Conservation (phyloP, 2,329 filamentous ascomycete genomes). For the Mollisia scopiformis region DNA sequence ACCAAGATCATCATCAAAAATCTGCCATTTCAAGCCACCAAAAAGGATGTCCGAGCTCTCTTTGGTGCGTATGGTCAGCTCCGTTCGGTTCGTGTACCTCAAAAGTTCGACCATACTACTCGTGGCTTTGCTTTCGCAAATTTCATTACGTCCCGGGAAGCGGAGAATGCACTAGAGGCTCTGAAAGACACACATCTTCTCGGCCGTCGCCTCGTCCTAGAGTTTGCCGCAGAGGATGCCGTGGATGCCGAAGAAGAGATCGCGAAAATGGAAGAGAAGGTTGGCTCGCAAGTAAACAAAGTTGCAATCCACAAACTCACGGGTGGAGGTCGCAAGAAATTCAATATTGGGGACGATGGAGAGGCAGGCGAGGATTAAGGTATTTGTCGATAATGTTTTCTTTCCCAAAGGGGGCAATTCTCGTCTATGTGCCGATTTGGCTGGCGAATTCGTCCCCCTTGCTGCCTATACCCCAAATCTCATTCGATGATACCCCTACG, state of each 20-base stretch:
- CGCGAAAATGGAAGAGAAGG: constrained; percentile 95
- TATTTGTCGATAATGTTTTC: constrained; percentile 28
- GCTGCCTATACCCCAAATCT: constrained; percentile 4
- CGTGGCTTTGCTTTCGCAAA: constrained; percentile 97
- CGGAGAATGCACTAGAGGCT: constrained; percentile 86
- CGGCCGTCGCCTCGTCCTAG: constrained; percentile 84
- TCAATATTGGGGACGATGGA: constrained; percentile 76
- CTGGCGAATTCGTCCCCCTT: constrained; percentile 18
- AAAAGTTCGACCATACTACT: constrained; percentile 88
- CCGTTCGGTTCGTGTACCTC: constrained; percentile 88
- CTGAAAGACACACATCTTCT: constrained; percentile 92
- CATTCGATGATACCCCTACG: constrained; percentile 10
- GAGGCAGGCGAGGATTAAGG: constrained; percentile 49
- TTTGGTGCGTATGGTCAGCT: constrained; percentile 92
- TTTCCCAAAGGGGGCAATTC: constrained; percentile 11
- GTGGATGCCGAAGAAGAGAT: constrained; percentile 96
- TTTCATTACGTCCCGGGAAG: constrained; percentile 89
- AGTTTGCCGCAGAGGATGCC: constrained; percentile 87
- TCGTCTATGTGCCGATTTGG: constrained; percentile 6
- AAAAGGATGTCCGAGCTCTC: constrained; percentile 86
- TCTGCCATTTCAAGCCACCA: constrained; percentile 91
- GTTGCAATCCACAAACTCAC: constrained; percentile 88
- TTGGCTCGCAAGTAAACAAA: constrained; percentile 86
- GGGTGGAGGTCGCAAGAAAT: constrained; percentile 81
- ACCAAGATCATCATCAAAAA: constrained; percentile 99